Evolutionary conservation across 2,329 filamentous ascomycete species (phyloP).

Genomic region (Fusarium udum): DNA sequence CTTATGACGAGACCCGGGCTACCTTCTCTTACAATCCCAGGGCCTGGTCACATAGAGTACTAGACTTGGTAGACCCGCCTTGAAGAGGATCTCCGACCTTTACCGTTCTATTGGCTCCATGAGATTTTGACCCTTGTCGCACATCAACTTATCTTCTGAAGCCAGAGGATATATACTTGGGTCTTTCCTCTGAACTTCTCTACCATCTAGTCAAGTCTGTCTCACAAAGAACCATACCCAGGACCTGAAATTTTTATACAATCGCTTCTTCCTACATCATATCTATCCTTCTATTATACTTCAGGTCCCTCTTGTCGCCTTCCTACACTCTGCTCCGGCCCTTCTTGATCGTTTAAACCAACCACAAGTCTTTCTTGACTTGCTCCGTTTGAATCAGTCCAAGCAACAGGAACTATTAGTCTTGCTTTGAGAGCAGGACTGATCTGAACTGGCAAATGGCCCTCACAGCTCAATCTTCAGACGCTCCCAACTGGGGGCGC

Average conservation of each 20-base stretch:
- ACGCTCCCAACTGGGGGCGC: conserved; percentile 62
- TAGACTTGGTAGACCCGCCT: conserved; percentile 36
- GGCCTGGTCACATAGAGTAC: conserved; percentile 39
- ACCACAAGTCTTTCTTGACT: conserved; percentile 11
- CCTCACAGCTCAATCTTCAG: conserved; percentile 57
- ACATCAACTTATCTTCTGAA: conserved; percentile 39
- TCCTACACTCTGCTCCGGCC: conserved; percentile 5
- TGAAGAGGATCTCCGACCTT: conserved; percentile 44
- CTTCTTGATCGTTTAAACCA: conserved; percentile 5
- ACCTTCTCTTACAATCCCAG: conserved; percentile 40
- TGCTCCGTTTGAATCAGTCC: conserved; percentile 1
- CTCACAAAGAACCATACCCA: conserved; percentile 38
- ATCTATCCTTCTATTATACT: conserved; percentile 10
- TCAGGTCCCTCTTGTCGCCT: conserved; percentile 16
- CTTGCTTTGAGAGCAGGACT: conserved; percentile 42
- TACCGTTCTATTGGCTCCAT: conserved; percentile 47
- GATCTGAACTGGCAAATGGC: conserved; percentile 52
- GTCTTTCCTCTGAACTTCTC: conserved; percentile 40
- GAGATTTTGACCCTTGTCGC: conserved; percentile 44
- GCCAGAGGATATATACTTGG: conserved; percentile 43
- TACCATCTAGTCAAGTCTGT: conserved; percentile 33
- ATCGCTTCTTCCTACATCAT: conserved; percentile 27
- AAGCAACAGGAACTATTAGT: conserved; percentile 21
- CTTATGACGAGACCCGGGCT: conserved; percentile 44
- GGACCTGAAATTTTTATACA: conserved; percentile 24